Evolutionary conservation across 306 rosid genomes (phyloP).

Genomic region (Styphnolobium japonicum): DNA sequence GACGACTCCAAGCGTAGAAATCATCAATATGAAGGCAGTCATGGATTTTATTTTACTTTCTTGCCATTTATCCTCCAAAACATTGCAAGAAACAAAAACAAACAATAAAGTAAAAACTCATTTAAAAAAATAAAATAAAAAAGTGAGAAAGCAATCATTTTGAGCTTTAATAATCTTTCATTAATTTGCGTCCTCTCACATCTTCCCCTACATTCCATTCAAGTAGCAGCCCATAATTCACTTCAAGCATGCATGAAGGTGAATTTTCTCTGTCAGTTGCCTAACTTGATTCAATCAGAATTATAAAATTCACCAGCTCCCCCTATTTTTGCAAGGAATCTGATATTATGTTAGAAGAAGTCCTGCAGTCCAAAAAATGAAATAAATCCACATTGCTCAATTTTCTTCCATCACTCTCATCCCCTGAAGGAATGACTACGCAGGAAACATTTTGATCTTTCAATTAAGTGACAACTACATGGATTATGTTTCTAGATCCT

Average conservation of each 20-base stretch:
- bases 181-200: neutral
- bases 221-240: neutral
- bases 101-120: neutral
- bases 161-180: neutral
- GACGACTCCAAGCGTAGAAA: neutral
- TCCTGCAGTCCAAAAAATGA: neutral
- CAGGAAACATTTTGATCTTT: neutral
- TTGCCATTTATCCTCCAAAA: neutral
- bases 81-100: neutral
- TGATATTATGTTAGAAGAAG: neutral
- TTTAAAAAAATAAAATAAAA: neutral
- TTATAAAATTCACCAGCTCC: neutral
- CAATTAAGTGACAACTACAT: neutral
- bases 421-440: neutral
- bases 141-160: neutral
- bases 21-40: conserved; percentile 11
- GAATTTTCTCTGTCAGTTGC: neutral
- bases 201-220: neutral
- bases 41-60: neutral
- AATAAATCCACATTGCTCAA: neutral
- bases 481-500: neutral
- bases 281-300: neutral
- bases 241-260: neutral
- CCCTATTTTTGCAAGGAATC: neutral
- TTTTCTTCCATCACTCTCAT: neutral